Evolutionary conservation across 371 early-diverging fungal species (phyloP), one percentile per base, ranked within the genome.

Genomic region (Nosema muscidifuracis): DNA sequence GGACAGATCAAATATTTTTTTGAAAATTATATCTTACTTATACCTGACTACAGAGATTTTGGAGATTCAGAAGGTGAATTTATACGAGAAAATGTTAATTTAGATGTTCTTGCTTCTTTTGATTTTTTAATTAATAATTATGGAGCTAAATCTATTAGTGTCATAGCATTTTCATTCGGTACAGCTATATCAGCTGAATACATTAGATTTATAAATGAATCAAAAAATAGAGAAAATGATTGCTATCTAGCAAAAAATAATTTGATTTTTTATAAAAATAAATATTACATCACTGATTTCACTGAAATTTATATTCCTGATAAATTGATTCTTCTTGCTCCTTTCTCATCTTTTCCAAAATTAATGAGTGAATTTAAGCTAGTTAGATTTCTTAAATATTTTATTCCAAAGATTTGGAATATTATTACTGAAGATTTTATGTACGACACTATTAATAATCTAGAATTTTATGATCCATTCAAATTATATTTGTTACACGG

Each of bases 41-140:
- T 82, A 7, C 36, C 73, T 0, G 82, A 80, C 58, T 80, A 80
- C 61, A 40, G 78, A 33, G 78, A 60, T n/a, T 80, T 80, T 77
- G 80, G 76, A 26, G 80, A 78, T 58, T 77, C 76, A 57, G 63
- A 71, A 33, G 80, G 78, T 0, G 20, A 42, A 6, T 76, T 78
- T 44, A 63, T 43, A 2, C 20, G 40, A 38, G 43, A 58, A 22
- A 76, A 60, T 7, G 72, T 77, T 42, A 64, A 51, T 26, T 42
- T 74, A 53, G 79, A 80, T 56, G 53, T 82, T 2, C 24, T 42
- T 26, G 75, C 74, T 56, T 58, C 58, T 34, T 30, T 80, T 34
- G 55, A 70, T 20, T 80, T 73, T 63, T 26, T 78, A 12, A 28
- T 20, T 1, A 36, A 34, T 20, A 69, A 38, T 22, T 78, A 50